phyloP scores from a whole-genome alignment of 768 basidiomycete species.

The Lentinula aciculospora region DNA sequence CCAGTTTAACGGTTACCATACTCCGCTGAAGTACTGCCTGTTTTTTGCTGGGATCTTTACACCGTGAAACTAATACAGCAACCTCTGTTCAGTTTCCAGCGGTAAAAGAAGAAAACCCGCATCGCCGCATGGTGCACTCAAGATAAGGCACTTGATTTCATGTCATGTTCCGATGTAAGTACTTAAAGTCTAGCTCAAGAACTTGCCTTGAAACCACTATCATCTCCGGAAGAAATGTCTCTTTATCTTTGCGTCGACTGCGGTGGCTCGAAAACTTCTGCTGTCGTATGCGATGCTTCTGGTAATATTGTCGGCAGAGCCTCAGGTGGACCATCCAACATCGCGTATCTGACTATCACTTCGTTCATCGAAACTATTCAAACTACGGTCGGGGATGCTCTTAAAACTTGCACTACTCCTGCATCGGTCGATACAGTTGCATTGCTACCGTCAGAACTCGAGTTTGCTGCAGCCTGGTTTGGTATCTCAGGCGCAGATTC shows the following conservation, averaged over 20 bases:
- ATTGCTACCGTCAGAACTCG: slow-evolving; percentile 25
- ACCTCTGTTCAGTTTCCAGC: neutral
- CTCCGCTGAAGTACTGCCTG: neutral
- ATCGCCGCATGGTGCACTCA: neutral
- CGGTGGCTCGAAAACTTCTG: slow-evolving; percentile 85
- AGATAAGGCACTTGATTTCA: slow-evolving; percentile 3
- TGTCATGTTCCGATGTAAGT: neutral
- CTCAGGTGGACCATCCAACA: slow-evolving; percentile 77
- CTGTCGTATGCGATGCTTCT: slow-evolving; percentile 41
- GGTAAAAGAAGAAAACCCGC: neutral
- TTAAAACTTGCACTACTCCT: slow-evolving; percentile 37
- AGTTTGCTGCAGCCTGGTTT: slow-evolving; percentile 73
- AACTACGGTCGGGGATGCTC: slow-evolving; percentile 47
- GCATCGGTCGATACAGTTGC: slow-evolving; percentile 27
- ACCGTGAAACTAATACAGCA: neutral
- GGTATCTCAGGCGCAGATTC: slow-evolving; percentile 82
- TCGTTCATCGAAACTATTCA: slow-evolving; percentile 52
- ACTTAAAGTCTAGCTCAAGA: neutral
- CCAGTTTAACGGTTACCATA: neutral
- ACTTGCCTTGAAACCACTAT: neutral
- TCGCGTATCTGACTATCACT: slow-evolving; percentile 67
- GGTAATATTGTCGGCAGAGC: slow-evolving; percentile 67
- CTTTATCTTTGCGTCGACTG: slow-evolving; percentile 83
- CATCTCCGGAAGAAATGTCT: slow-evolving; percentile 30
- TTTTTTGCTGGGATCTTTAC: too few relatives aligned